Conservation (phyloP, 2,329 filamentous ascomycete genomes). For the Setomelanomma holmii region DNA sequence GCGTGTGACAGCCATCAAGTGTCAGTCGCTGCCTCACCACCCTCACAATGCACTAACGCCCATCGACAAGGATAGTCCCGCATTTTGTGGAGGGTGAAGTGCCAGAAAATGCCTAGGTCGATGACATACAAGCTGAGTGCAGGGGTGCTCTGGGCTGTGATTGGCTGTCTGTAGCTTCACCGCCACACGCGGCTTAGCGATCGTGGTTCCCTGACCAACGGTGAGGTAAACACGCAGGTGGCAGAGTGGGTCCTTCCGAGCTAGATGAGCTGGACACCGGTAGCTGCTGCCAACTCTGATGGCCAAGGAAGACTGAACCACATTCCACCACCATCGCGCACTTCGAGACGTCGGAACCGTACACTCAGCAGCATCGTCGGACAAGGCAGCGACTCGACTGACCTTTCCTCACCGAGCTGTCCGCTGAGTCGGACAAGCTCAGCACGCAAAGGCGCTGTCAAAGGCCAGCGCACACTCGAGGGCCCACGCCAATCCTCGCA, state of each 20-base stretch:
- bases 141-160: constrained; percentile 15
- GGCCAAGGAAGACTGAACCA: constrained; percentile 18
- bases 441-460: constrained; percentile 19
- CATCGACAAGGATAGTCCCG: constrained; percentile 4
- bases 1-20: neutral
- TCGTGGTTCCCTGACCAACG: constrained; percentile 34
- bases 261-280: constrained; percentile 28
- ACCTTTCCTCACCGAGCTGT: constrained; percentile 36
- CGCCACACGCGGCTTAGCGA: constrained; percentile 26
- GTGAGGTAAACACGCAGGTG: constrained; percentile 24
- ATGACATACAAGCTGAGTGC: constrained; percentile 20
- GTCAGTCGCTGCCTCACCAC: neutral
- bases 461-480: constrained; percentile 30
- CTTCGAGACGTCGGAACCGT: constrained; percentile 7
- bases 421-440: constrained; percentile 44
- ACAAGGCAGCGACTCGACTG: constrained; percentile 31
- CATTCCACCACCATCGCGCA: constrained; percentile 15
- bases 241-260: constrained; percentile 23
- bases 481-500: constrained; percentile 17
- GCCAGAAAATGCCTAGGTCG: constrained; percentile 9
- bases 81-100: constrained; percentile 5
- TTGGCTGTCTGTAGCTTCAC: constrained; percentile 27
- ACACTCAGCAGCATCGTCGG: constrained; percentile 13
- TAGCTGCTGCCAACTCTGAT: constrained; percentile 25
- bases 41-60: neutral